These are phyloP conservation scores for Malassezia arunalokei DNA, from an alignment of 1,284 basidiomycete species.

Conservation along the genomic window DNA sequence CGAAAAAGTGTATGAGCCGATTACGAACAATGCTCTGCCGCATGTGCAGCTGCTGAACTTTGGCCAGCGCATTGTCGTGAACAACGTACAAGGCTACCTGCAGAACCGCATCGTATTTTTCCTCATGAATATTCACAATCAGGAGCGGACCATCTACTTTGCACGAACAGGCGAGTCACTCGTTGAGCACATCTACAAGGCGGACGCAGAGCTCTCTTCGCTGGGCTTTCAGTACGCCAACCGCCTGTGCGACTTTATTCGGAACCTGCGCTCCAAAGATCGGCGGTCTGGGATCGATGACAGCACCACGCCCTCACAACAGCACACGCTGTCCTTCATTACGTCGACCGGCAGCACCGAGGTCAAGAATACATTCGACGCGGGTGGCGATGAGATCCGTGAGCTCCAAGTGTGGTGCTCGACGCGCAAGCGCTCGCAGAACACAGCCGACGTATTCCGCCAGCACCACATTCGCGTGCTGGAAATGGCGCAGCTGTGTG, in stretches of 20 bases:
- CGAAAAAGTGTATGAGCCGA: slow-evolving; percentile 74
- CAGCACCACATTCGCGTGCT: slow-evolving; percentile 57
- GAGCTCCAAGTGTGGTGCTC: slow-evolving; percentile 81
- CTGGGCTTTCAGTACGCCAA: slow-evolving; percentile 91
- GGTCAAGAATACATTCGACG: neutral
- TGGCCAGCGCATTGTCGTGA: slow-evolving; percentile 48
- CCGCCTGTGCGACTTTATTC: slow-evolving; percentile 46
- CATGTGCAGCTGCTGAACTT: slow-evolving; percentile 95
- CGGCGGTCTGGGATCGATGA: neutral
- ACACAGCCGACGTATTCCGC: slow-evolving; percentile 90
- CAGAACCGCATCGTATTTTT: slow-evolving; percentile 88
- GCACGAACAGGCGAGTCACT: slow-evolving; percentile 49
- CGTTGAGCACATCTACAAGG: slow-evolving; percentile 97
- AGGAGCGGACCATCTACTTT: slow-evolving; percentile 61
- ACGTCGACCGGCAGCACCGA: neutral
- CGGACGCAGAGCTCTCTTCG: slow-evolving; percentile 88
- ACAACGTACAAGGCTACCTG: slow-evolving; percentile 72
- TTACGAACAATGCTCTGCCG: slow-evolving; percentile 61
- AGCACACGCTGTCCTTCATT: slow-evolving; percentile 14
- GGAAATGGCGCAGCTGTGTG: slow-evolving; percentile 87
- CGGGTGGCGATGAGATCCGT: neutral
- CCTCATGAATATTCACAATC: slow-evolving; percentile 95
- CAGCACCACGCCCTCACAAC: slow-evolving; percentile 35
- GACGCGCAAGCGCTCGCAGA: slow-evolving; percentile 76
- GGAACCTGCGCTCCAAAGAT: slow-evolving; percentile 24